Evolutionary conservation across 1,284 basidiomycete species (phyloP).

Genomic region (Stygiomarasmius scandens): DNA sequence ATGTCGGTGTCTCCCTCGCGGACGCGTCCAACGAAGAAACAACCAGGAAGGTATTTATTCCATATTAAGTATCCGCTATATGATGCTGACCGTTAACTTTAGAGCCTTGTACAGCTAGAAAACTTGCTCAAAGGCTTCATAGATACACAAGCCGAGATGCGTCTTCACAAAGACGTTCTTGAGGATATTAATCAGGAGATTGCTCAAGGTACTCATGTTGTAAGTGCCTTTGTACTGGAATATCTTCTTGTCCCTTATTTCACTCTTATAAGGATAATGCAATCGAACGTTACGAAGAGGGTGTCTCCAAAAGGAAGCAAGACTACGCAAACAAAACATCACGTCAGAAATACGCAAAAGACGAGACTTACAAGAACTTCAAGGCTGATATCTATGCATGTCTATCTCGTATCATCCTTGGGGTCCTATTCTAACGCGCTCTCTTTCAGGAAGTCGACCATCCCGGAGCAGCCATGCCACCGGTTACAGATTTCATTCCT

Average conservation of each 20-base stretch:
- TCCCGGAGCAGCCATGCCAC: constrained; percentile 71
- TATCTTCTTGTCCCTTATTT: background rate
- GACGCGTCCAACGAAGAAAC: constrained; percentile 62
- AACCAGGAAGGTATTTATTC: constrained; percentile 47
- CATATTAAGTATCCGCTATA: background rate
- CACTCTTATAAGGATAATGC: constrained; percentile 45
- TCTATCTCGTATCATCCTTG: constrained; percentile 6
- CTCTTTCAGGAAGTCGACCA: constrained; percentile 64
- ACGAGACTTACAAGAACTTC: constrained; percentile 65
- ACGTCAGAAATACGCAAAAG: constrained; percentile 74
- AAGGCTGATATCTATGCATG: constrained; percentile 70
- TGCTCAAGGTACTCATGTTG: constrained; percentile 56
- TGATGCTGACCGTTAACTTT: constrained; percentile 2
- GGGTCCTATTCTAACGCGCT: background rate
- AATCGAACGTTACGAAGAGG: constrained; percentile 47
- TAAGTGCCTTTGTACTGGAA: constrained; percentile 34
- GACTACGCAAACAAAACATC: constrained; percentile 63
- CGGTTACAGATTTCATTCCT: constrained; percentile 71
- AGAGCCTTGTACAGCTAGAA: constrained; percentile 67
- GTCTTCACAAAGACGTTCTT: constrained; percentile 55
- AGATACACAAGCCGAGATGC: constrained; percentile 65
- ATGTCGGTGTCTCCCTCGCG: constrained; percentile 61
- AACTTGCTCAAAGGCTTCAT: constrained; percentile 64
- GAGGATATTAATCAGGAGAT: constrained; percentile 59
- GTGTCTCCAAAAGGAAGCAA: constrained; percentile 42